These are phyloP conservation scores for Tetraselmis chui DNA, from an alignment of 139 green algal genomes.

Conservation along the genomic window DNA sequence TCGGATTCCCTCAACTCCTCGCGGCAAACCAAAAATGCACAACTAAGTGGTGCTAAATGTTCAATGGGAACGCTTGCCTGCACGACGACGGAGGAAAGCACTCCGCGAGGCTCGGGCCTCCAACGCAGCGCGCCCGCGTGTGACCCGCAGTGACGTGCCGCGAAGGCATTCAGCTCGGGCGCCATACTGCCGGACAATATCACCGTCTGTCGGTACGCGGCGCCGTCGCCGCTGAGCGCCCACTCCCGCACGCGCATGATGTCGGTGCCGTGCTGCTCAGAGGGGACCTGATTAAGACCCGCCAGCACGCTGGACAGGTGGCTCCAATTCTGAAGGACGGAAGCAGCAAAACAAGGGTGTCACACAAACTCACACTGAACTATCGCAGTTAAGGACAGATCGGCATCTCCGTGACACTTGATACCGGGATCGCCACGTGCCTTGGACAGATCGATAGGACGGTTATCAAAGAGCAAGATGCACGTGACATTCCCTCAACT, in stretches of 20 bases:
- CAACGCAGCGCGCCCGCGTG: conserved; percentile 38
- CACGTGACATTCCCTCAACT: too few relatives aligned
- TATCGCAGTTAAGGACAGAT: too few relatives aligned
- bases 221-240: conserved; percentile 33
- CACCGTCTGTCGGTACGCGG: conserved; percentile 79
- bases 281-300: conserved; percentile 74
- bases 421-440: too few relatives aligned
- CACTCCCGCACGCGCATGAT: conserved; percentile 85
- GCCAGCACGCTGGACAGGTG: conserved; percentile 54
- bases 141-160: conserved; percentile 43
- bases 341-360: too few relatives aligned
- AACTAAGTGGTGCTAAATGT: too few relatives aligned
- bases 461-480: too few relatives aligned
- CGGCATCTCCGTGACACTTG: too few relatives aligned
- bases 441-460: too few relatives aligned
- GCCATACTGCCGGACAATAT: conserved; percentile 66
- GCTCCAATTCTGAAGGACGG: conserved; percentile 30
- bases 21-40: too few relatives aligned
- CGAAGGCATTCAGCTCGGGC: conserved; percentile 70
- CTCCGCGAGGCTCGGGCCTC: conserved; percentile 23
- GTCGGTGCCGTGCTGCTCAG: conserved; percentile 74
- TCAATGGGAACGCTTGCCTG: too few relatives aligned
- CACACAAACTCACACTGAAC: too few relatives aligned
- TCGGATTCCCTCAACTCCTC: too few relatives aligned
- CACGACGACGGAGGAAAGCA: conserved; percentile 12